Evolutionary conservation across 345 rosid genomes (phyloP).

Genomic region (Garcia nutans): DNA sequence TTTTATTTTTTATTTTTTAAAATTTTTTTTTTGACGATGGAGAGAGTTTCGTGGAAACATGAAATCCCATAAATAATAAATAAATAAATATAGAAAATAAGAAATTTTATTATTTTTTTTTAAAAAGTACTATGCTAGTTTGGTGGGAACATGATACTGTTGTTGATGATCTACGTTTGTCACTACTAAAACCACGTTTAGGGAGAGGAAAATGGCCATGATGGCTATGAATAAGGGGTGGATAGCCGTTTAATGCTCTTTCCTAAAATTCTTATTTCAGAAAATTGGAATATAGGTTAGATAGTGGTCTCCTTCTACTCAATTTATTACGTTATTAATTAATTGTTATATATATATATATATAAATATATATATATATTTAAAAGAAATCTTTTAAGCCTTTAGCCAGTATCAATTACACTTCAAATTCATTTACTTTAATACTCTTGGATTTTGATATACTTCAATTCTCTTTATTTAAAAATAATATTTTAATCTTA

Average conservation of each 20-base stretch:
- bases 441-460: too few species aligned
- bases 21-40: conserved; percentile 13
- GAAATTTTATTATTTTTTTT: neutral
- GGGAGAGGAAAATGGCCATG: conserved; percentile 15
- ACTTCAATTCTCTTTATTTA: too few species aligned
- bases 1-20: neutral
- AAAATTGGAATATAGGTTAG: neutral
- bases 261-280: neutral
- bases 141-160: neutral
- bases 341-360: too few species aligned
- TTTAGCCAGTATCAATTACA: too few species aligned
- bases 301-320: neutral
- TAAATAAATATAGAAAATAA: conserved; percentile 5
- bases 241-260: conserved; percentile 21
- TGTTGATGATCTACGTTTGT: neutral
- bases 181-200: neutral
- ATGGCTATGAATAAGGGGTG: conserved; percentile 26
- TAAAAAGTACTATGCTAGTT: neutral
- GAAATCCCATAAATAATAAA: neutral
- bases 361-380: too few species aligned
- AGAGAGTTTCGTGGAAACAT: conserved; percentile 20
- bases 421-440: too few species aligned
- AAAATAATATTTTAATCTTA: too few species aligned
- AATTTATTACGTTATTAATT: too few species aligned
- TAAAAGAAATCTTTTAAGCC: too few species aligned